phyloP scores from a whole-genome alignment of 2,329 filamentous ascomycete genomes.

The Delphinella strobiligena region DNA sequence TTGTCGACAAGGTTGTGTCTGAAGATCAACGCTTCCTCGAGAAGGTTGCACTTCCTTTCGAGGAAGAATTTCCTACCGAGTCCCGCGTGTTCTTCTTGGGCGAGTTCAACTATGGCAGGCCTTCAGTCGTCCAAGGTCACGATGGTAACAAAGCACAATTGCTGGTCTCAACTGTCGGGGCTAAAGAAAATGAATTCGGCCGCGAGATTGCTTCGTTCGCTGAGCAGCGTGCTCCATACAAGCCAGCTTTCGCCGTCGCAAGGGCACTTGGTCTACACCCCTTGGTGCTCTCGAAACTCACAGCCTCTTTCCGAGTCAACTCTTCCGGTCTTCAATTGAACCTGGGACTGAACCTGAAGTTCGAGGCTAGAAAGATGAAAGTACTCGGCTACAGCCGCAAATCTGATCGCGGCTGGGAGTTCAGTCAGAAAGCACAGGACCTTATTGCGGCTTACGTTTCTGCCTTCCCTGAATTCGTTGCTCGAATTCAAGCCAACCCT shows the following conservation, averaged over 20 bases:
- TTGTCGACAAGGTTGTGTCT: constrained; percentile 83
- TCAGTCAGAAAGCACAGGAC: constrained; percentile 70
- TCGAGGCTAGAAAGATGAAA: constrained; percentile 89
- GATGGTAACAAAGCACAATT: constrained; percentile 64
- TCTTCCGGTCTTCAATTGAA: constrained; percentile 77
- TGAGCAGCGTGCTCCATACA: constrained; percentile 62
- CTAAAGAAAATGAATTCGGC: constrained; percentile 71
- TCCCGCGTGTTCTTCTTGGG: constrained; percentile 87
- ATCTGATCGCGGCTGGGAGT: constrained; percentile 82
- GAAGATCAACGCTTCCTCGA: constrained; percentile 91
- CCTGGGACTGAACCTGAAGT: constrained; percentile 89
- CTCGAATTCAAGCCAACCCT: constrained; percentile 72
- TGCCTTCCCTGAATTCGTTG: constrained; percentile 90
- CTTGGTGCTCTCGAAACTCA: constrained; percentile 86
- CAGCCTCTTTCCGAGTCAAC: constrained; percentile 79
- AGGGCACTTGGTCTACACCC: constrained; percentile 71
- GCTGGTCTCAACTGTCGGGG: constrained; percentile 59
- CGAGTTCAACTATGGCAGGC: constrained; percentile 83
- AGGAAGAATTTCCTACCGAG: constrained; percentile 78
- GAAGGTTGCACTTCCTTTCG: constrained; percentile 71
- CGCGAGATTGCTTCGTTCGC: constrained; percentile 58
- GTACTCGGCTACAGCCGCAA: constrained; percentile 92
- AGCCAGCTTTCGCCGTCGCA: constrained; percentile 79
- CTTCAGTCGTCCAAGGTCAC: constrained; percentile 71
- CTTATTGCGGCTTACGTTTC: constrained; percentile 83